A percentile compares a stretch with the other conserved stretches of the same genome.
phyloP scores from a whole-genome alignment of 2,329 filamentous ascomycete genomes.

The Phaeosphaeria sp. region DNA sequence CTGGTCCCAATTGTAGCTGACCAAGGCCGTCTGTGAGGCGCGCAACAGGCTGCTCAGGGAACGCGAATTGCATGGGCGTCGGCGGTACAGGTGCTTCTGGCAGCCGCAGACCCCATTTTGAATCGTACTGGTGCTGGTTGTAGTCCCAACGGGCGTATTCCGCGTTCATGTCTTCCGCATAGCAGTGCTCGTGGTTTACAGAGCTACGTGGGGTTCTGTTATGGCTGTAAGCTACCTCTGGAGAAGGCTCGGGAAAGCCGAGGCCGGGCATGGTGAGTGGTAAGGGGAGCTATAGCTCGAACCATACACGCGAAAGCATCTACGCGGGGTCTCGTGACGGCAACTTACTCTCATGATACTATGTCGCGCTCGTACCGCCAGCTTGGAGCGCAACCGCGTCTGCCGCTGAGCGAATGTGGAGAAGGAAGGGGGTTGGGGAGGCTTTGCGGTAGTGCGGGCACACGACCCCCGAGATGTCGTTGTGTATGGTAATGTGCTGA shows the following conservation, averaged over 20 bases:
- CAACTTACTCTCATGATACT: constrained; percentile 46
- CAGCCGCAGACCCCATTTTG: constrained; percentile 31
- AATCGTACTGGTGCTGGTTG: constrained; percentile 39
- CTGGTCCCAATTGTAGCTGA: constrained; percentile 32
- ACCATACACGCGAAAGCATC: constrained; percentile 14
- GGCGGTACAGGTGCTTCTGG: constrained; percentile 32
- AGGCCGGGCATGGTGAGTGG: constrained; percentile 5
- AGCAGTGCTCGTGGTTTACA: constrained; percentile 27
- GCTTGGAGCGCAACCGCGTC: constrained; percentile 20
- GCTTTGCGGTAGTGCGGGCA: constrained; percentile 25
- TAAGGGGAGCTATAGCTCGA: constrained; percentile 18
- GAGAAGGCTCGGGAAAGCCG: constrained; percentile 2
- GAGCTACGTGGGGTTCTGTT: constrained; percentile 28
- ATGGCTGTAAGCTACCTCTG: constrained; percentile 38
- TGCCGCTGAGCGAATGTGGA: constrained; percentile 21
- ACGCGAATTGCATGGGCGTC: constrained; percentile 33
- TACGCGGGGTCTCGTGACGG: constrained; percentile 28
- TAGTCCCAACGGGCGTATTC: constrained; percentile 45
- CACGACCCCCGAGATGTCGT: constrained; percentile 29
- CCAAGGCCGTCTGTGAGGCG: constrained; percentile 30
- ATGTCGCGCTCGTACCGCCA: constrained; percentile 30
- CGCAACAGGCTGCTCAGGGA: constrained; percentile 31
- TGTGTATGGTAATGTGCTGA: constrained; percentile 30
- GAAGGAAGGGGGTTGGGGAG: constrained; percentile 14
- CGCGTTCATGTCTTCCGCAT: constrained; percentile 49